Evolutionary conservation across 2,329 filamentous ascomycete genomes (phyloP).

Genomic region (Colletotrichum phormii): DNA sequence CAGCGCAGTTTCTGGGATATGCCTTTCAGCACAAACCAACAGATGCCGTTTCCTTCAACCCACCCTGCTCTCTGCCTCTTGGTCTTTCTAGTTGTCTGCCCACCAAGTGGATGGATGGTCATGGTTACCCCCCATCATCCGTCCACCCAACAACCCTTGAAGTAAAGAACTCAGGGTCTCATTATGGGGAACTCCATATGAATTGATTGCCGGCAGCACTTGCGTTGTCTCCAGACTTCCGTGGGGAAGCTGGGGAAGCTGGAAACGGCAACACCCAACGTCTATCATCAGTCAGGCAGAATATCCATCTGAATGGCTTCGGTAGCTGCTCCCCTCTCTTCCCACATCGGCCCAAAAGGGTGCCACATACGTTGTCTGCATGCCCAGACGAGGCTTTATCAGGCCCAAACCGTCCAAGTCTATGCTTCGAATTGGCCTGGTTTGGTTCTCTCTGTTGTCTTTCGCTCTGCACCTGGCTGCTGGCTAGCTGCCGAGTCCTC

Average conservation of each 20-base stretch:
- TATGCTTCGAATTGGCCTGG: conserved; percentile 17
- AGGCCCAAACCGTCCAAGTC: conserved; percentile 26
- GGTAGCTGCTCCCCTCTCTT: conserved; percentile 8
- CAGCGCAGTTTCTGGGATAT: conserved; percentile 15
- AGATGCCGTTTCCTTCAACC: not conserved
- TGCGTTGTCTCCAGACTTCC: not conserved
- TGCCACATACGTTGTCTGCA: conserved; percentile 34
- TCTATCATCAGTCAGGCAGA: not conserved
- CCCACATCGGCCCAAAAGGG: conserved; percentile 1
- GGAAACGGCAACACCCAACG: conserved; percentile 4
- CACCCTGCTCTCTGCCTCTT: not conserved
- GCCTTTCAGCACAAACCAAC: conserved; percentile 18
- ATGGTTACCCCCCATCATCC: not conserved
- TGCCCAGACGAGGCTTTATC: conserved; percentile 28
- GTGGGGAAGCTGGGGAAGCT: conserved; percentile 17
- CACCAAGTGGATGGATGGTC: not conserved
- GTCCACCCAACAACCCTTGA: conserved; percentile 3
- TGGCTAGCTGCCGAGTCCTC: conserved; percentile 16
- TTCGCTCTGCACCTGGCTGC: conserved; percentile 24
- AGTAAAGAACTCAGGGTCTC: not conserved
- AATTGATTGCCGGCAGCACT: conserved; percentile 2
- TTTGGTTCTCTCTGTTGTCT: conserved; percentile 2
- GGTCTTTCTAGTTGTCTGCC: conserved; percentile 2
- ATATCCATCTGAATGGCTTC: conserved; percentile 11
- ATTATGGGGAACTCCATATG: conserved; percentile 4